Conservation (phyloP, 495 filamentous ascomycete genomes). For the Rusavskia elegans region DNA sequence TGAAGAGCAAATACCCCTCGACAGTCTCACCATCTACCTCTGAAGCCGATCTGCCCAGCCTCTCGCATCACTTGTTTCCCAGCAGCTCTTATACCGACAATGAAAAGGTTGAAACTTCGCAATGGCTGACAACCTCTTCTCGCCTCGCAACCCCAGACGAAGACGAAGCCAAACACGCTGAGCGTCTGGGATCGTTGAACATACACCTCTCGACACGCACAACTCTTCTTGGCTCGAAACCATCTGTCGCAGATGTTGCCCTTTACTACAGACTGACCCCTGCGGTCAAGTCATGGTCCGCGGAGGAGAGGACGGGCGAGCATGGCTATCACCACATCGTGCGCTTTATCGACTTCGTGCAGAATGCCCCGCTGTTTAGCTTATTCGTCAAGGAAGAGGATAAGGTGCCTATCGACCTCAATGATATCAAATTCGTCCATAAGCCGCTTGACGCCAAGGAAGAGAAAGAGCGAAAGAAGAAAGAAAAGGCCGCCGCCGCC, state of each 20-base stretch:
- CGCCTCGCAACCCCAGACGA: slow-evolving; percentile 44
- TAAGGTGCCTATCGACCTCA: slow-evolving; percentile 64
- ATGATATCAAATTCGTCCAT: slow-evolving; percentile 68
- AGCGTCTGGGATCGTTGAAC: slow-evolving; percentile 57
- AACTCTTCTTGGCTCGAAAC: slow-evolving; percentile 79
- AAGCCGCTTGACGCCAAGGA: slow-evolving; percentile 70
- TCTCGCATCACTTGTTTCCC: slow-evolving; percentile 46
- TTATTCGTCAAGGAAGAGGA: slow-evolving; percentile 55
- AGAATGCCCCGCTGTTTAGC: slow-evolving; percentile 68
- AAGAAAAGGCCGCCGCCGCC: slow-evolving; percentile 58
- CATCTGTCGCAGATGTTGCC: slow-evolving; percentile 76
- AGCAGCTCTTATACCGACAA: slow-evolving; percentile 50
- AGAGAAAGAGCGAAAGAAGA: slow-evolving; percentile 79
- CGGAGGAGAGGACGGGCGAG: slow-evolving; percentile 83
- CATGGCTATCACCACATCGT: slow-evolving; percentile 83
- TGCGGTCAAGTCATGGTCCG: slow-evolving; percentile 59
- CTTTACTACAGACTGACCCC: slow-evolving; percentile 72
- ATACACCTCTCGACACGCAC: slow-evolving; percentile 74
- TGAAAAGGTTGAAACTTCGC: slow-evolving; percentile 71
- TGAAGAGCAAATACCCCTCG: slow-evolving; percentile 37
- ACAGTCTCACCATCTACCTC: slow-evolving; percentile 31
- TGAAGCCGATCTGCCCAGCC: slow-evolving; percentile 32
- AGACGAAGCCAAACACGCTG: slow-evolving; percentile 39
- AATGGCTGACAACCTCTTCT: slow-evolving; percentile 66
- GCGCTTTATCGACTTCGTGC: slow-evolving; percentile 83